phyloP scores from a whole-genome alignment of 108 stramenopile genomes.

The Pseudonitzschia delicatissima region DNA sequence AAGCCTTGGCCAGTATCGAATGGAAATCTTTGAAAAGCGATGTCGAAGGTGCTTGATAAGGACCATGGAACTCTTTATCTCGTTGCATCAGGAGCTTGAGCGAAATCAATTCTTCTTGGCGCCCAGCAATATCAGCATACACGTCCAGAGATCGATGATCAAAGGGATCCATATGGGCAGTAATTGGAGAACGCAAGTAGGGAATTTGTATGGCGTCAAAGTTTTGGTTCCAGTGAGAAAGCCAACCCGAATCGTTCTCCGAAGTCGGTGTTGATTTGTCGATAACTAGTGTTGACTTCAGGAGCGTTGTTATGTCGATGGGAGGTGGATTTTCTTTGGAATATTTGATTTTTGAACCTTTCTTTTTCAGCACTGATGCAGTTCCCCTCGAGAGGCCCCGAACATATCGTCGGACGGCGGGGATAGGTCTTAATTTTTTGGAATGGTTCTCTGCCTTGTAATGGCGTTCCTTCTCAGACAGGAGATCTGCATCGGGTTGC shows the following conservation, averaged over 20 bases:
- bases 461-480: slow-evolving; percentile 26
- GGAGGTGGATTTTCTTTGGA: neutral
- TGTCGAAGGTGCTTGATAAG: slow-evolving; percentile 27
- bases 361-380: slow-evolving; percentile 6
- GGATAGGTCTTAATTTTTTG: slow-evolving; percentile 17
- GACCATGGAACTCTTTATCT: slow-evolving; percentile 26
- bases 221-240: slow-evolving; percentile 27
- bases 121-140: slow-evolving; percentile 21
- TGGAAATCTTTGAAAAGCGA: slow-evolving; percentile 26
- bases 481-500: slow-evolving; percentile 31
- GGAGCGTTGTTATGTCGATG: neutral
- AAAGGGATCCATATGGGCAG: slow-evolving; percentile 32
- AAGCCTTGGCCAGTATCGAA: slow-evolving; percentile 13
- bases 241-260: slow-evolving; percentile 14
- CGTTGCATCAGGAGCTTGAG: slow-evolving; percentile 11
- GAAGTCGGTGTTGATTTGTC: too few species aligned
- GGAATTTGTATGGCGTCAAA: slow-evolving; percentile 15
- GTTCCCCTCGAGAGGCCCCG: slow-evolving; percentile 13
- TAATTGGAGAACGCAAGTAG: slow-evolving; percentile 27
- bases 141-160: slow-evolving; percentile 32
- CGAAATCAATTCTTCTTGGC: slow-evolving; percentile 20
- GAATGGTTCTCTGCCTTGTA: slow-evolving; percentile 6
- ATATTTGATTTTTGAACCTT: neutral
- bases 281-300: neutral
- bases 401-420: slow-evolving; percentile 17